A percentile compares a stretch with the other conserved stretches of the same genome.
Conservation (phyloP, 352 stramenopile genomes). For the Phytophthora agathidicida region DNA sequence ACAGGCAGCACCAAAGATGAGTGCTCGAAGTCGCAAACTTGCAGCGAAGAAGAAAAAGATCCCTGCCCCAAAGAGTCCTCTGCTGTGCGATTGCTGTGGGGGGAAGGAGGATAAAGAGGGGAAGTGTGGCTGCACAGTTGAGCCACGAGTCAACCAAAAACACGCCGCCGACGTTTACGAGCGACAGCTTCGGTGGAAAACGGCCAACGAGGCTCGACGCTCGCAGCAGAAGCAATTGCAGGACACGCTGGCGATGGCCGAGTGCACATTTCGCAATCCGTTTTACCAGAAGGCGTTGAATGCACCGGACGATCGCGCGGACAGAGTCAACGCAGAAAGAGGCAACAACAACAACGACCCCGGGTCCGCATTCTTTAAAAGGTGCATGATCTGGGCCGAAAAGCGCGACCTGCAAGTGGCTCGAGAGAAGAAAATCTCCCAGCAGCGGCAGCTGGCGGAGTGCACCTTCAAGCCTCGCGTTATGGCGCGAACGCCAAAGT, state of each 20-base stretch:
- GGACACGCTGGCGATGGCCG: constrained; percentile 35
- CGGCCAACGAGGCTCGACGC: constrained; percentile 43
- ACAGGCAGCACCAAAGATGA: constrained; percentile 58
- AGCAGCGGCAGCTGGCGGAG: constrained; percentile 48
- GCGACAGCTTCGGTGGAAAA: constrained; percentile 67
- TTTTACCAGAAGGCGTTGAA: constrained; percentile 51
- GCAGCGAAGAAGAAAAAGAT: constrained; percentile 34
- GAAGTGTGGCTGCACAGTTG: constrained; percentile 20
- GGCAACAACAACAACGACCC: neutral
- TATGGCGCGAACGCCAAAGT: constrained; percentile 14
- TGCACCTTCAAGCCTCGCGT: constrained; percentile 62
- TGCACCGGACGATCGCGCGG: constrained; percentile 4
- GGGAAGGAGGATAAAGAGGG: constrained; percentile 27
- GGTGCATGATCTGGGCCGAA: constrained; percentile 49
- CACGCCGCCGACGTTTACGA: constrained; percentile 59
- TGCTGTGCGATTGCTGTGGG: constrained; percentile 39
- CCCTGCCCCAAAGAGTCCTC: constrained; percentile 6
- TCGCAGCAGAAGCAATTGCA: constrained; percentile 41
- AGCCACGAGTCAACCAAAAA: constrained; percentile 19
- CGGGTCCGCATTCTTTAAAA: constrained; percentile 60
- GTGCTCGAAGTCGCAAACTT: constrained; percentile 49
- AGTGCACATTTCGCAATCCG: constrained; percentile 72
- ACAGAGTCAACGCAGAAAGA: constrained; percentile 13
- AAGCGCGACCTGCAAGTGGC: constrained; percentile 42
- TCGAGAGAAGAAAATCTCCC: constrained; percentile 40